Evolutionary conservation across 352 stramenopile genomes (phyloP).

Genomic region (Phytophthora citricola): DNA sequence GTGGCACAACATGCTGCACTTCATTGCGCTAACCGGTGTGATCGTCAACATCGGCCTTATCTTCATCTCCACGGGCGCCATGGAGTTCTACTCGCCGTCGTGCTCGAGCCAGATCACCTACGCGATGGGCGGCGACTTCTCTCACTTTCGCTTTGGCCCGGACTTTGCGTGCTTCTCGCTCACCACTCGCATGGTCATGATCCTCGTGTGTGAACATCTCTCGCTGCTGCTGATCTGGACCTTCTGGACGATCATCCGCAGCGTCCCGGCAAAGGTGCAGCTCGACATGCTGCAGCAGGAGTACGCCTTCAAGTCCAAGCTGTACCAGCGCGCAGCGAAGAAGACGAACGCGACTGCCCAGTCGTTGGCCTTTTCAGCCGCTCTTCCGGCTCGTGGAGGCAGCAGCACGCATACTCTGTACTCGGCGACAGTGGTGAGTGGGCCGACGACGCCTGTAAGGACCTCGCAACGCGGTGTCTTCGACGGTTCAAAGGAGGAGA

Average conservation of each 20-base stretch:
- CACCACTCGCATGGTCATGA: slow-evolving; percentile 81
- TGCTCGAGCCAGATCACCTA: slow-evolving; percentile 64
- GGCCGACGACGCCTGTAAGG: slow-evolving; percentile 21
- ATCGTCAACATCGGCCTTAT: slow-evolving; percentile 81
- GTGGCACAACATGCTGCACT: slow-evolving; percentile 75
- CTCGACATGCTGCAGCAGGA: slow-evolving; percentile 75
- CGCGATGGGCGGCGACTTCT: slow-evolving; percentile 64
- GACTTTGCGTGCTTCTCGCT: slow-evolving; percentile 81
- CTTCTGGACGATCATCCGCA: slow-evolving; percentile 74
- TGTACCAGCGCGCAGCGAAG: slow-evolving; percentile 61
- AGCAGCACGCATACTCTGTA: slow-evolving; percentile 28
- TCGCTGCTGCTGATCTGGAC: slow-evolving; percentile 64
- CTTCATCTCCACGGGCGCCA: slow-evolving; percentile 80
- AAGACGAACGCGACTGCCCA: slow-evolving; percentile 16
- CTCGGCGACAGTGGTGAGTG: slow-evolving; percentile 39
- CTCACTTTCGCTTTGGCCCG: slow-evolving; percentile 73
- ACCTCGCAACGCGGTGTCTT: slow-evolving; percentile 21
- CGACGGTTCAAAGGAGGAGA: slow-evolving; percentile 56
- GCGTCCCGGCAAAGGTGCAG: slow-evolving; percentile 64
- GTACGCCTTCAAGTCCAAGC: slow-evolving; percentile 74
- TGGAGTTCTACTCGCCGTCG: slow-evolving; percentile 69
- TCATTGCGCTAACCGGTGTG: slow-evolving; percentile 70
- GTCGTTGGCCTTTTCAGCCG: slow-evolving; percentile 21
- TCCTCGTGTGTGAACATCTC: slow-evolving; percentile 77
- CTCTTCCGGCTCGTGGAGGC: slow-evolving; percentile 15